Evolutionary conservation across 768 basidiomycete species (phyloP), one percentile per base, ranked within the genome.

Genomic region (Lentinula boryana): DNA sequence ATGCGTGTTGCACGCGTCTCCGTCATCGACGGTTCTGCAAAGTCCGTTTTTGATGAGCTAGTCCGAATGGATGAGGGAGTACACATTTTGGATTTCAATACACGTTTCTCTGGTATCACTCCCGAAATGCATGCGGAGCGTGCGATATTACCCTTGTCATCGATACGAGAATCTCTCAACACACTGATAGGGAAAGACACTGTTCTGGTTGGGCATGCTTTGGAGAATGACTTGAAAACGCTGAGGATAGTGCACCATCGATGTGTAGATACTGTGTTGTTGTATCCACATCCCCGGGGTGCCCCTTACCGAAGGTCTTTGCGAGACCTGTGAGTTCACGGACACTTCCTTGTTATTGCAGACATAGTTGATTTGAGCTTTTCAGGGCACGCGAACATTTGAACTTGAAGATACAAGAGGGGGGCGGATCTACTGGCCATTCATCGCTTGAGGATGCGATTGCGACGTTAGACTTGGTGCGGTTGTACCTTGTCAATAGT

Each of bases 181-280:
- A 71, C 77, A 15, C 77, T 91, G 68, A 87, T 98, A 58, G 86
- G 87, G 57, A 75, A 85, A 13, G 77, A 90, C 8, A 98, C 96
- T 0, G 87, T 98, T 64, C 75, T 98, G 38, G 87, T 98, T 58
- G 96, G 96, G 1, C 89, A 91, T 72, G 91, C 88, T 0, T 79
- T 98, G 18, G 96, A 98, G 63, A 98, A 98, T 71, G 97, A 99
- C 70, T 75, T 99, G 64, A 91, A 88, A 70, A 89, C 96, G 7
- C 75, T 99, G 63, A 82, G 97, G 15, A 85, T 98, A 66, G 74
- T 98, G 1, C 97, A 99, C 70, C 80, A 83, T 62, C 83, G 78
- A 63, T 87, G 93, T 62, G 81, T 99, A 33, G 97, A 99, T 68
- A 98, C 97, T 0, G 88, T 85, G 0, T 75, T 89, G 15, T 75